These are phyloP conservation scores for Leishmania guyanensis DNA, from an alignment of 208 protist species.

Conservation along the genomic window DNA sequence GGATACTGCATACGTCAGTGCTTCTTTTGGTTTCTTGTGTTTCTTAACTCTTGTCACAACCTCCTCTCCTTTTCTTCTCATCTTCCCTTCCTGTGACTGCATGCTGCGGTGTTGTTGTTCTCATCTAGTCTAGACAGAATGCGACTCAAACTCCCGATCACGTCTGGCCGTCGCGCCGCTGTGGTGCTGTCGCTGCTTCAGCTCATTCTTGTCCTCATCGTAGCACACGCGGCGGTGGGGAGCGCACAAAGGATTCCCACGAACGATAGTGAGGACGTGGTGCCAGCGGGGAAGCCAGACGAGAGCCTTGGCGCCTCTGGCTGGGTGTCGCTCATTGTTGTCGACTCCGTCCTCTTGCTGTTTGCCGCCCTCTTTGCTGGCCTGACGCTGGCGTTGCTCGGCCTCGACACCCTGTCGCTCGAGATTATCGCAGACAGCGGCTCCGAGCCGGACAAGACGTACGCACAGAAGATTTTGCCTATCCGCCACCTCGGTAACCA, in stretches of 20 bases:
- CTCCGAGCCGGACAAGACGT: slow-evolving; percentile 87
- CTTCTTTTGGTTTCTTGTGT: background rate
- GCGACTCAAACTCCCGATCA: background rate
- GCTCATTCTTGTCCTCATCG: background rate
- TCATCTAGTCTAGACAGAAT: background rate
- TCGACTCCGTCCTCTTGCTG: slow-evolving; percentile 82
- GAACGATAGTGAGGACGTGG: background rate
- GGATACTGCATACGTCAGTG: background rate
- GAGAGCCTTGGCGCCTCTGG: slow-evolving; percentile 31
- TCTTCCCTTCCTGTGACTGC: background rate
- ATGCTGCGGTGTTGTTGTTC: background rate
- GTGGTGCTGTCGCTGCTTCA: background rate
- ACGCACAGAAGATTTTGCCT: slow-evolving; percentile 93
- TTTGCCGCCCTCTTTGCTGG: slow-evolving; percentile 96
- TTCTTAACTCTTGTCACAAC: background rate
- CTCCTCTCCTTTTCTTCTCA: background rate
- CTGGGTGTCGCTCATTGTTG: slow-evolving; percentile 80
- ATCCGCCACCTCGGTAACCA: slow-evolving; percentile 96
- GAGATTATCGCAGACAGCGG: slow-evolving; percentile 93
- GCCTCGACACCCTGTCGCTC: slow-evolving; percentile 93
- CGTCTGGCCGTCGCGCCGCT: background rate
- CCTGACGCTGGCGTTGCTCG: slow-evolving; percentile 95
- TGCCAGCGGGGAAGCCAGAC: slow-evolving; percentile 13
- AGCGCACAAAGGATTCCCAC: background rate
- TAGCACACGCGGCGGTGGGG: background rate